Evolutionary conservation across 2,329 filamentous ascomycete species (phyloP).

Genomic region (Allantophomopsis lycopodina): DNA sequence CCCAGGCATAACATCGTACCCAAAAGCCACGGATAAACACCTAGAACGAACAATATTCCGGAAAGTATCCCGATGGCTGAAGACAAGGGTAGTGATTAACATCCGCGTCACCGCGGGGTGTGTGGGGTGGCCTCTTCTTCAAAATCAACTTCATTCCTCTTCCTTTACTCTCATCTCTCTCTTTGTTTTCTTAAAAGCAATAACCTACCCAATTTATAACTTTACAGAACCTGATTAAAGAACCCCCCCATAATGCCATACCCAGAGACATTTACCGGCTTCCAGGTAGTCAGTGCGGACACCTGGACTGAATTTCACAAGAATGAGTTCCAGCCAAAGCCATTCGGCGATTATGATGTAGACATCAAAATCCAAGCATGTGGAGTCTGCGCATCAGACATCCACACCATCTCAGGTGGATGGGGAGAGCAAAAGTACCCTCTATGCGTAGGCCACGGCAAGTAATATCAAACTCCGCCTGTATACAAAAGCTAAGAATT

Average conservation of each 20-base stretch:
- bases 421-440: slow-evolving; percentile 36
- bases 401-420: slow-evolving; percentile 53
- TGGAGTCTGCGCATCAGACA: slow-evolving; percentile 61
- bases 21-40: too few species aligned
- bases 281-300: slow-evolving; percentile 31
- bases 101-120: too few species aligned
- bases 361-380: slow-evolving; percentile 79
- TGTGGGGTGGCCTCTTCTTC: too few species aligned
- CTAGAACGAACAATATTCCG: too few species aligned
- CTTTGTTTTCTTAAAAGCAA: too few species aligned
- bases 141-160: too few species aligned
- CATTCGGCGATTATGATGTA: slow-evolving; percentile 76
- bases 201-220: neutral
- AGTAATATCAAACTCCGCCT: neutral
- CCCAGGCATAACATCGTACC: too few species aligned
- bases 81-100: too few species aligned
- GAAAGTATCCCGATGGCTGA: too few species aligned
- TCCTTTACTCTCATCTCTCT: too few species aligned
- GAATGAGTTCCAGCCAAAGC: slow-evolving; percentile 63
- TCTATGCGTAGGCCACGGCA: slow-evolving; percentile 35
- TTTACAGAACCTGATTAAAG: neutral
- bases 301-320: slow-evolving; percentile 18
- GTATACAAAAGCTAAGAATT: neutral
- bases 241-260: slow-evolving; percentile 20
- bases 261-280: slow-evolving; percentile 46